A percentile compares a stretch with the other conserved stretches of the same genome.
Evolutionary conservation across 208 protist genomes (phyloP).

Genomic region (Leishmania major): DNA sequence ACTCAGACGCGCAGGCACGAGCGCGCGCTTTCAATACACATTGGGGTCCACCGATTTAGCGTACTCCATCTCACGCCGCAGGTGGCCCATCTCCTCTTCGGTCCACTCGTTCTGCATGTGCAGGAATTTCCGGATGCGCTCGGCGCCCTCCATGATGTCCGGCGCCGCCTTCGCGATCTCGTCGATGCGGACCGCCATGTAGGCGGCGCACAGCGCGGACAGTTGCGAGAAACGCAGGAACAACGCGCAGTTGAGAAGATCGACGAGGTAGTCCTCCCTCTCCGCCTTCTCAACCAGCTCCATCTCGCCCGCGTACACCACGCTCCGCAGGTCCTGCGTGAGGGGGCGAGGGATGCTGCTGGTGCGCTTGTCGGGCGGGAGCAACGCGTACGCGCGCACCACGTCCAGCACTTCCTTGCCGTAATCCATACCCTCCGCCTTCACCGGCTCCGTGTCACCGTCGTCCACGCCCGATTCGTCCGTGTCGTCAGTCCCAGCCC

Average conservation of each 20-base stretch:
- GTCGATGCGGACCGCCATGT: constrained; percentile 58
- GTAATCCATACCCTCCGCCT: constrained; percentile 48
- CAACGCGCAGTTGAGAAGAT: constrained; percentile 51
- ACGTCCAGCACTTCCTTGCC: constrained; percentile 39
- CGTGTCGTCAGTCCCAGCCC: constrained; percentile 19
- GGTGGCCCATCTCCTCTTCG: constrained; percentile 62
- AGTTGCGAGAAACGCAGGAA: constrained; percentile 55
- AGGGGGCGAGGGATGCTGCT: constrained; percentile 55
- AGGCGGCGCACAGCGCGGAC: constrained; percentile 53
- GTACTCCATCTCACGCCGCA: constrained; percentile 75
- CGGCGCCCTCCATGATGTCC: constrained; percentile 75
- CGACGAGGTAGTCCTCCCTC: constrained; percentile 36
- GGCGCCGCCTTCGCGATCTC: constrained; percentile 57
- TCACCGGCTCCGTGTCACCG: constrained; percentile 27
- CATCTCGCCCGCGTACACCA: constrained; percentile 43
- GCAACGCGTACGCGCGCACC: constrained; percentile 33
- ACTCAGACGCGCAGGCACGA: not conserved
- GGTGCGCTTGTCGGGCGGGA: constrained; percentile 30
- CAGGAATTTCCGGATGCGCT: constrained; percentile 53
- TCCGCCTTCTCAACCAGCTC: constrained; percentile 48
- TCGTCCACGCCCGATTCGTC: constrained; percentile 28
- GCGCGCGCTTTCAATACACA: constrained; percentile 37
- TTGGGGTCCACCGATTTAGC: constrained; percentile 58
- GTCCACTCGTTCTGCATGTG: constrained; percentile 82
- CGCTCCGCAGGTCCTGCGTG: constrained; percentile 24